Evolutionary conservation across 2,329 filamentous ascomycete genomes (phyloP), one percentile per base, ranked within the genome.

Genomic region (Aspergillus clavatus): DNA sequence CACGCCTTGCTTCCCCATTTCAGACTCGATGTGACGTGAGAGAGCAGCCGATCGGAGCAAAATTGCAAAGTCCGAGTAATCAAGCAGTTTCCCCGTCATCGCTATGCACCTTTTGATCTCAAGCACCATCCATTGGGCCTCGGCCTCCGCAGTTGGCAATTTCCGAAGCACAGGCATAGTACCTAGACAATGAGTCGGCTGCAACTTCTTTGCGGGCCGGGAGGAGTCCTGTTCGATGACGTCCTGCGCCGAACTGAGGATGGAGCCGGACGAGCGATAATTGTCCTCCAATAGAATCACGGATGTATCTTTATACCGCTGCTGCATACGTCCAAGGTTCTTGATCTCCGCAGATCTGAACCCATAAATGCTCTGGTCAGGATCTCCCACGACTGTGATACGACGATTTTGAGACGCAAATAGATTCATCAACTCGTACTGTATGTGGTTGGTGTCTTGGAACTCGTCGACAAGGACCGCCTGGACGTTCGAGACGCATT

Each of bases 361-460:
- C 16, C 91, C 88, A 63, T 97, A 98, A 46, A 98, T 98, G 64
- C 90, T 96, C 67, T 98, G 91, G 64, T 98, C 93, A 0, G 93
- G 91, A 62, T 98, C 91, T 26, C 91, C 93, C 4, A 98, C 93
- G 48, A 96, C 87, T 1, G 91, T 97, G 55, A 97, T 91, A n/a
- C 82, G 79, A 45, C 81, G 79, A 35, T 78, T 76, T 18, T 75
- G 71, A 48, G 88, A 82, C 1, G 90, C 88, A 58, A 98, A 84
- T 1, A 95, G 76, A 51, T 80, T 84, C 89, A 96, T 96, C 33
- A 98, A 73, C 56, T 96, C 89, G 59, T 95, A 97, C 66, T 98
- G 91, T 4, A 96, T 84, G 16, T 88, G 80, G 62, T 97, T 98
- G 6, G 91, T 97, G 68, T 98, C 91, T 68, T 98, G 91, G 52